Evolutionary conservation across 1,139 yeast species (phyloP).

Genomic region (Blastobotrys capitulatus): DNA sequence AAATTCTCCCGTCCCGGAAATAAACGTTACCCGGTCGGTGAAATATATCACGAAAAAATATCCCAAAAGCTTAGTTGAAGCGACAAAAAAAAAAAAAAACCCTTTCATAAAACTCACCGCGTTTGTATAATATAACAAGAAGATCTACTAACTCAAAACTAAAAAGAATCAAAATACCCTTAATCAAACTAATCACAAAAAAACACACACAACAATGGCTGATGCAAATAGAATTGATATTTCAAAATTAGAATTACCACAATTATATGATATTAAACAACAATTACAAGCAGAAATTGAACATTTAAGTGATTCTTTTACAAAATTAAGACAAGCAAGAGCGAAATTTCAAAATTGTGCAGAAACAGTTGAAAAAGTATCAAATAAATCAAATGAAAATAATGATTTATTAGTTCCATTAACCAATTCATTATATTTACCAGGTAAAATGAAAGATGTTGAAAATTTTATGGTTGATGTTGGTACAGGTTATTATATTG

Average conservation of each 20-base stretch:
- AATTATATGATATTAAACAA: slow-evolving; percentile 75
- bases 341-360: slow-evolving; percentile 78
- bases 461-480: slow-evolving; percentile 82
- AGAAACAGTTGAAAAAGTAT: slow-evolving; percentile 57
- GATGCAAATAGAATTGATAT: slow-evolving; percentile 43
- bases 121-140: no score
- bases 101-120: no score
- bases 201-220: not conserved
- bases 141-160: no score
- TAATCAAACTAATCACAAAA: no score
- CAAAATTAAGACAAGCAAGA: slow-evolving; percentile 81
- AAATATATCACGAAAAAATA: no score
- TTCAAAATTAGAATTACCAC: slow-evolving; percentile 70
- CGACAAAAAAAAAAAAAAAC: no score
- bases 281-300: slow-evolving; percentile 81
- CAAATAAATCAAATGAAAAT: slow-evolving; percentile 39
- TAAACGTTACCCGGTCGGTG: no score
- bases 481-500: slow-evolving; percentile 94
- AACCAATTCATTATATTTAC: slow-evolving; percentile 82
- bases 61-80: no score
- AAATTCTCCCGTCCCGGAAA: no score
- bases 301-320: slow-evolving; percentile 78
- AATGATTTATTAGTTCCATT: slow-evolving; percentile 73
- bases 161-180: no score
- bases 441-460: slow-evolving; percentile 64